These are phyloP conservation scores for Cyclostephanos invisitatus DNA, from an alignment of 108 stramenopile species.

Conservation along the genomic window DNA sequence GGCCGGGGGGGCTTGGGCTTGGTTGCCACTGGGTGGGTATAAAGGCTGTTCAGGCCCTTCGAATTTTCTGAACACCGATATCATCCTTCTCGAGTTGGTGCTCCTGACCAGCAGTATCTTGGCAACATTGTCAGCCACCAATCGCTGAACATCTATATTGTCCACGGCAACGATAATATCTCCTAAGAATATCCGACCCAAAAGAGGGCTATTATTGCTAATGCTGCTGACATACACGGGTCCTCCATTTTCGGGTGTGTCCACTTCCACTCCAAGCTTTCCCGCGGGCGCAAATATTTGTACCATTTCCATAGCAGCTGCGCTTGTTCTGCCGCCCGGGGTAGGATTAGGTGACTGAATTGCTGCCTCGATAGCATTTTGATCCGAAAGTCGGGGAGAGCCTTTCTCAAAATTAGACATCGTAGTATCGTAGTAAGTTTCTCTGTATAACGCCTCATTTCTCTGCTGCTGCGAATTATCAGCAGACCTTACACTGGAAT, in stretches of 20 bases:
- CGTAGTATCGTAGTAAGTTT: conserved; percentile 22
- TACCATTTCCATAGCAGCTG: background rate
- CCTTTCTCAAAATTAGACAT: conserved; percentile 12
- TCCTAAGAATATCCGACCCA: conserved; percentile 55
- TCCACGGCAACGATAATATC: conserved; percentile 76
- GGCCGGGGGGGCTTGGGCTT: conserved; percentile 1
- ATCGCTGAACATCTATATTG: conserved; percentile 47
- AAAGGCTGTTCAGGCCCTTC: background rate
- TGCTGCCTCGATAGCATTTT: conserved; percentile 1
- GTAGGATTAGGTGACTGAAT: background rate
- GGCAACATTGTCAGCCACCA: conserved; percentile 14
- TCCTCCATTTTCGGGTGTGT: conserved; percentile 6
- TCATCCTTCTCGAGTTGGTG: conserved; percentile 11
- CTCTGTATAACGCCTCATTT: background rate
- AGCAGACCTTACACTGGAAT: conserved; percentile 1
- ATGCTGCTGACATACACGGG: conserved; percentile 58
- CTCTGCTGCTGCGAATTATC: background rate
- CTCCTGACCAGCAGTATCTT: conserved; percentile 18
- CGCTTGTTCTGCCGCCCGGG: background rate
- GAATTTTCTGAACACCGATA: conserved; percentile 8
- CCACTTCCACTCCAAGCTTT: conserved; percentile 28
- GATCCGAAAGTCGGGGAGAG: conserved; percentile 14
- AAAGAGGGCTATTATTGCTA: conserved; percentile 48
- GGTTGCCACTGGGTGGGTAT: background rate
- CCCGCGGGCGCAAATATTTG: conserved; percentile 25